Evolutionary conservation across 2,329 filamentous ascomycete genomes (phyloP).

Genomic region (Neopestalotiopsis rosae): DNA sequence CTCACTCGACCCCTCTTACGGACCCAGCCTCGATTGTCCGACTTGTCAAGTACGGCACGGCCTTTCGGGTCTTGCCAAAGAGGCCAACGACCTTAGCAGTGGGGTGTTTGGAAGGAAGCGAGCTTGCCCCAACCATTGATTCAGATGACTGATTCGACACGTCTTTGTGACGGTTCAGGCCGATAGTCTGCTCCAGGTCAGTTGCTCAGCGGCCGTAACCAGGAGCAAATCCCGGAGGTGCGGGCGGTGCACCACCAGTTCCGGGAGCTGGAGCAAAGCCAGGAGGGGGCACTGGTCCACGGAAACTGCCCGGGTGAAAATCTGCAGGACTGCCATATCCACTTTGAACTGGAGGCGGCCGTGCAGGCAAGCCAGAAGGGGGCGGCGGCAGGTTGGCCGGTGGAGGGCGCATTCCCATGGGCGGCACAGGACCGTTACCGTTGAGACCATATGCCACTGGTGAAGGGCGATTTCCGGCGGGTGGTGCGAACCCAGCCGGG

Average conservation of each 20-base stretch:
- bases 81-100: background rate
- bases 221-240: constrained; percentile 20
- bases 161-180: background rate
- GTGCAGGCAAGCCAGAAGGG: constrained; percentile 63
- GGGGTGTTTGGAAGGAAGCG: background rate
- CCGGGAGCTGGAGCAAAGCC: constrained; percentile 44
- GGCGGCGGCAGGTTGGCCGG: constrained; percentile 58
- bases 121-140: background rate
- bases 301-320: constrained; percentile 52
- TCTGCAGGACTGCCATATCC: constrained; percentile 70
- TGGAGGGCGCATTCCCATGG: constrained; percentile 30
- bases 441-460: constrained; percentile 41
- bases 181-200: background rate
- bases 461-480: constrained; percentile 33
- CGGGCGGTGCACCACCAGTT: constrained; percentile 27
- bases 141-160: background rate
- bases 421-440: constrained; percentile 46
- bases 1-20: background rate
- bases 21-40: background rate
- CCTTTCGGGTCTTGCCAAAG: background rate
- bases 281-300: constrained; percentile 48
- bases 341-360: constrained; percentile 68
- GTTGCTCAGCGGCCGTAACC: constrained; percentile 19
- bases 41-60: background rate
- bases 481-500: constrained; percentile 39